Percentiles rank a stretch among this genome's conserved stretches.
phyloP scores from a whole-genome alignment of 139 green algal species.

The Micractinium sp. region DNA sequence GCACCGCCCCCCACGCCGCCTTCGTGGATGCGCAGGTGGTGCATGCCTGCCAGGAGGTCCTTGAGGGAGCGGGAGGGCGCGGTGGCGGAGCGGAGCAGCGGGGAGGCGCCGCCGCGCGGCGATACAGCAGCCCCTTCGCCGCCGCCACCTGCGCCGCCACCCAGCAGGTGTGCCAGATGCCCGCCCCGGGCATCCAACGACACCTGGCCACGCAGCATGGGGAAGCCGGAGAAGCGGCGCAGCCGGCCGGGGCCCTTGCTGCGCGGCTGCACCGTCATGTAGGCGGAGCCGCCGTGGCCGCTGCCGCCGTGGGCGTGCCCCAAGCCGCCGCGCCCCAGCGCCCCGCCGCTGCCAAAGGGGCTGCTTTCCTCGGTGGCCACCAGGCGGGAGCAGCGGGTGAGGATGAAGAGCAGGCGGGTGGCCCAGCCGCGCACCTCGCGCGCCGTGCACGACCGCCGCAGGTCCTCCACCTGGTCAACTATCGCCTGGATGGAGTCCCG shows the following conservation, averaged over 20 bases:
- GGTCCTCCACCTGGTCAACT: slow-evolving; percentile 74
- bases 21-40: slow-evolving; percentile 34
- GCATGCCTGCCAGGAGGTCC: slow-evolving; percentile 42
- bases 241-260: slow-evolving; percentile 23
- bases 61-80: slow-evolving; percentile 24
- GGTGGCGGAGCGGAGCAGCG: slow-evolving; percentile 35
- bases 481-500: slow-evolving; percentile 65
- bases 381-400: slow-evolving; percentile 75
- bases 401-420: slow-evolving; percentile 82
- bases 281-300: background rate
- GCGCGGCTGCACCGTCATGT: slow-evolving; percentile 38
- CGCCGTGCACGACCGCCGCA: slow-evolving; percentile 40
- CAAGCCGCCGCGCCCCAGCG: background rate
- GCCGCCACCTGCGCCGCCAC: background rate
- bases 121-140: background rate
- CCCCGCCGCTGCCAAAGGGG: slow-evolving; percentile 19
- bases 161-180: background rate
- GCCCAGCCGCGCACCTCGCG: slow-evolving; percentile 45
- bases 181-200: slow-evolving; percentile 5
- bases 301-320: background rate
- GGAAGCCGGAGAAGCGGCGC: slow-evolving; percentile 49
- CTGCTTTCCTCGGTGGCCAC: slow-evolving; percentile 62
- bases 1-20: background rate
- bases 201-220: slow-evolving; percentile 26
- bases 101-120: slow-evolving; percentile 13